Evolutionary conservation across 2,329 filamentous ascomycete species (phyloP).

Genomic region (Fusarium sarcochroum): DNA sequence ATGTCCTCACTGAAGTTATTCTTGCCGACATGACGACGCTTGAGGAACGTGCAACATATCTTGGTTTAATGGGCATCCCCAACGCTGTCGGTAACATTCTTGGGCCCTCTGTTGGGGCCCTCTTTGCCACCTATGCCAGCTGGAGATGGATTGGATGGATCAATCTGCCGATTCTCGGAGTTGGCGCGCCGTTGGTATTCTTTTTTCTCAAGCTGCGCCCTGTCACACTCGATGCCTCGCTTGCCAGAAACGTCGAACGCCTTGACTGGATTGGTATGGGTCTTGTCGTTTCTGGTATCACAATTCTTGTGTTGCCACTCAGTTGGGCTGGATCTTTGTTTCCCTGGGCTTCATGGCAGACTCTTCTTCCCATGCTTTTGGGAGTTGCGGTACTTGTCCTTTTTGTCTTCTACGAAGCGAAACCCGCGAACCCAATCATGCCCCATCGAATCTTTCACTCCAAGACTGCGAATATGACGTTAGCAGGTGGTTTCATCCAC

Average conservation of each 20-base stretch:
- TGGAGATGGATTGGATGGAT: conserved; percentile 31
- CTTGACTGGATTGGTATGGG: conserved; percentile 27
- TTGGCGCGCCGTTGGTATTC: conserved; percentile 16
- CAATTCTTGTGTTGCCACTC: conserved; percentile 13
- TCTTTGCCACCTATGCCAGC: conserved; percentile 10
- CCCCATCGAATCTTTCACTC: conserved; percentile 17
- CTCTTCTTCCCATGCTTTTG: conserved; percentile 11
- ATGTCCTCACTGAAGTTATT: conserved; percentile 18
- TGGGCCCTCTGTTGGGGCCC: conserved; percentile 6
- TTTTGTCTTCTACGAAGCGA: conserved; percentile 18
- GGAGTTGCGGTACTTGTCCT: neutral
- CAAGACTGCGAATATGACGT: conserved; percentile 27
- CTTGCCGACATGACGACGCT: conserved; percentile 23
- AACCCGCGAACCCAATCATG: conserved; percentile 17
- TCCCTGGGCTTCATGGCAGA: conserved; percentile 20
- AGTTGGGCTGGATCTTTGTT: conserved; percentile 28
- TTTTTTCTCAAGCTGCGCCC: conserved; percentile 23
- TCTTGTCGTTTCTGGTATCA: conserved; percentile 15
- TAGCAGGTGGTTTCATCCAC: conserved; percentile 21
- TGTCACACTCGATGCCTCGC: neutral
- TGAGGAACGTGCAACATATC: conserved; percentile 11
- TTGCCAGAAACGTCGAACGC: conserved; percentile 8
- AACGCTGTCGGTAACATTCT: conserved; percentile 23
- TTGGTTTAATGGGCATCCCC: conserved; percentile 15
- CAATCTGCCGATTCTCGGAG: conserved; percentile 13